Evolutionary conservation across 2,329 filamentous ascomycete genomes (phyloP), one percentile per base, ranked within the genome.

Genomic region (Leptographium radiaticola): DNA sequence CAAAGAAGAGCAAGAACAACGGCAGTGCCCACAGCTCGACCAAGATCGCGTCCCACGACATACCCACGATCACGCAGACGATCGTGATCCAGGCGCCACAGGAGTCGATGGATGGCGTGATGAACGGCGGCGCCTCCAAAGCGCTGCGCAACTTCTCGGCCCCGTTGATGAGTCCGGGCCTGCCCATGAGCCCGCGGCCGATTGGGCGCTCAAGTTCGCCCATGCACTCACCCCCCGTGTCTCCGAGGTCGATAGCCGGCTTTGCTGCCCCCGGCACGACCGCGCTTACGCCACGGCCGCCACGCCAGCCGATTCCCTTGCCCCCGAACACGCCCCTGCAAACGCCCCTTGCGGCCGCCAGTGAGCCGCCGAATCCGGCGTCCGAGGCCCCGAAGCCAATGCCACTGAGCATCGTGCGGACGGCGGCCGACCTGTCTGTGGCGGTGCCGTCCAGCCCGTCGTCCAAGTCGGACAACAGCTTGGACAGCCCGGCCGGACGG

Each of bases 291-390:
- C 85, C 88, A 7, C 81, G 87, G 60, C 79, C 84, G 49, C 83
- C 86, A 36, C 81, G 86, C 60, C 82, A 87, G 60, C 79, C 85
- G 2, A 84, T 87, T 47, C 85, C 86, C 4, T 69, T 89, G 38
- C 84, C 86, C 18, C 82, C 83, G 25, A 83, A 83, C 55, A 84
- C 85, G 0, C 79, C 84, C 12, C 74, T 83, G 52, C 76, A 80
- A 18, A 79, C 80, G n/a, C 74, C 76, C 34, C 75, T 76, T n/a
- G 70, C 75, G 1, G 58, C 59, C 6, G 44, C 52, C 60, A 47
- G 61, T 63, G 54, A 61, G 48, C 60, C 70, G 2, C 57, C 70
- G 18, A 62, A 61, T 1, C 61, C 73, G 10, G 62, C 63, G 3
- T 73, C 73, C 10, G 63, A 63, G 3, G 73, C 71, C 4, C 70